Percentiles rank a stretch among this genome's conserved stretches.
These are phyloP conservation scores for Firmiana major DNA, from an alignment of 345 rosid species.

Conservation along the genomic window DNA sequence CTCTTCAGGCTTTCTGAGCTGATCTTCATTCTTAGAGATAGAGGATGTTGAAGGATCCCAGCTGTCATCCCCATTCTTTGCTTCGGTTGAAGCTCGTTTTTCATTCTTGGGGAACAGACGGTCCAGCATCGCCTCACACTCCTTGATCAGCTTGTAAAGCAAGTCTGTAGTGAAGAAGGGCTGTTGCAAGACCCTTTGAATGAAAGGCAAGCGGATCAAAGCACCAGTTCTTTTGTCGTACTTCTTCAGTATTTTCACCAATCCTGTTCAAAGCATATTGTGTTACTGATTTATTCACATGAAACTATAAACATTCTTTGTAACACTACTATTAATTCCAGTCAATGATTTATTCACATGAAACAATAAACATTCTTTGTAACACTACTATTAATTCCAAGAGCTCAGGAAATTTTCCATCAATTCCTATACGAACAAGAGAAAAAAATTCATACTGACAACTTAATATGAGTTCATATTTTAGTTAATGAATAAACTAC, in stretches of 20 bases:
- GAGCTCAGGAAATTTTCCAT: neutral
- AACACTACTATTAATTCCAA: neutral
- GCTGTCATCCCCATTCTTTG: conserved; percentile 23
- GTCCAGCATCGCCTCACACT: conserved; percentile 85
- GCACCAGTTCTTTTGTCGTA: conserved; percentile 96
- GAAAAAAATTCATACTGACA: too few species aligned
- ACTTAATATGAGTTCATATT: too few species aligned
- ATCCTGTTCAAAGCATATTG: conserved; percentile 39
- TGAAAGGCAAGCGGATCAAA: conserved; percentile 82
- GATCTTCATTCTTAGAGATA: conserved; percentile 21
- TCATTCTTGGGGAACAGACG: conserved; percentile 48
- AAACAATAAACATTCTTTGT: neutral
- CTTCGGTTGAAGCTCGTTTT: conserved; percentile 24
- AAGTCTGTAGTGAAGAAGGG: conserved; percentile 96
- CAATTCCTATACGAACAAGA: too few species aligned
- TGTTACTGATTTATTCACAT: neutral
- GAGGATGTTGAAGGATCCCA: conserved; percentile 43
- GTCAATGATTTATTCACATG: neutral
- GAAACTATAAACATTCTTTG: neutral
- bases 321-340: neutral
- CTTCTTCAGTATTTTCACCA: conserved; percentile 93
- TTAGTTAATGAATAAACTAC: too few species aligned
- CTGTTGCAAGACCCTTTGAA: conserved; percentile 83
- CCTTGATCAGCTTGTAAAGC: conserved; percentile 71
- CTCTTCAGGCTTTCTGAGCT: conserved; percentile 41